Base-by-base conservation (phyloP, 805 yeast genomes). In the Geotrichum ghanense region DNA sequence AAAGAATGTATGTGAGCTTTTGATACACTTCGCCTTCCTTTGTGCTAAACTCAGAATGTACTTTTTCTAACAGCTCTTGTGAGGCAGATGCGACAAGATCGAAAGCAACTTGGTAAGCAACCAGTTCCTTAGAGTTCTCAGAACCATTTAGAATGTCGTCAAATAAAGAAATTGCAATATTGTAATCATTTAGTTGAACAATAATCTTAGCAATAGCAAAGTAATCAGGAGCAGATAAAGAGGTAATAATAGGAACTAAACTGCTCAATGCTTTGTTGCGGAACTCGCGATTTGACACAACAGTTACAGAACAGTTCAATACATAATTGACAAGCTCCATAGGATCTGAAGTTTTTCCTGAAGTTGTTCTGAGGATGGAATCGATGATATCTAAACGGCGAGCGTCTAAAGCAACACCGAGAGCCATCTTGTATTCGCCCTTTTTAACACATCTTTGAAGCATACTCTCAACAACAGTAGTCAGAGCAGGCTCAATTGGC, bases 41-140 rank as follows among this genome's bases (percentile, higher is more conserved):
- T 34, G 57, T 55, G 20, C 52, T 44, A 45, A 62, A 53, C 35
- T 57, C 59, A 14, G 58, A 63, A 41, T 71, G 60, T 6, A 71
- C 69, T 37, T 72, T 68, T 22, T 78, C 81, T 49, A 89, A 72
- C 53, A 92, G 72, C 60, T 86, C 94, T 68, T 90, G 97, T 5
- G 95, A 77, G 0, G 96, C 96, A 14, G 94, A 80, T 46, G 79
- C 80, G 4, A 89, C 97, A 50, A 92, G 74, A 63, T 92, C 98
- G 63, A 92, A 92, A 1, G 97, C 97, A 46, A 90, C 85, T 70
- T 92, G 98, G 64, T 78, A 85, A 2, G 95, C 95, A 50, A 83
- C 71, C 52, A 78, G 70, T 43, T 61, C 63, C 51, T 72, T 75
- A 17, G 70, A 62, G 26, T 63, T 64, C 44, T 72, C 65, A n/a